Evolutionary conservation across 2,329 filamentous ascomycete genomes (phyloP), one percentile per base, ranked within the genome.

Genomic region (Cladosporium cucumerinum): DNA sequence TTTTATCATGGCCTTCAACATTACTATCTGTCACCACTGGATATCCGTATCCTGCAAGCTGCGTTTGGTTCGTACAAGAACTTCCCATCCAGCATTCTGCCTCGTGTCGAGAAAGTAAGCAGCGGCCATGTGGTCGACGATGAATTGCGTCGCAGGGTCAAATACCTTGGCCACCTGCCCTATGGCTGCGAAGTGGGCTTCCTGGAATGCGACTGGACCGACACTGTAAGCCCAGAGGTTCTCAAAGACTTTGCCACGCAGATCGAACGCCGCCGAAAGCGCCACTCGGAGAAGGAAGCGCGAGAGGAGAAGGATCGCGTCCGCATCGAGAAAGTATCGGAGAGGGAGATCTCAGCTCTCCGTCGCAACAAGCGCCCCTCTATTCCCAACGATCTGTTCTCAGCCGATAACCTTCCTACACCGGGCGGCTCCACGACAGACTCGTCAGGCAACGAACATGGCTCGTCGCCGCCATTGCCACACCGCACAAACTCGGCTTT

Each of bases 161-260:
- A 95, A 75, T 97, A 97, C 69, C 84, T 97, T 3, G 87, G 87
- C 0, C 93, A 97, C 76, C 83, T 97, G 6, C 93, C 93, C 0
- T 88, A 90, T 59, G 93, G 93, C n/a, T 97, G 93, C 75, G 89
- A 96, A 69, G 91, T 97, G 49, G 92, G 85, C 69, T 97, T 97
- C 72, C 78, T 97, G 1, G 93, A 97, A 78, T 97, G 93, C 73
- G 93, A 97, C 76, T 97, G 93, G 93, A 93, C 91, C 3, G 93
- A 96, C 69, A 91, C 95, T 43, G 91, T 97, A 5, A 84, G 87
- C 3, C 83, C 87, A 0, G 89, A 91, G 59, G 85, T 91, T 3
- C 81, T 97, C n/a, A 87, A 87, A 46, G 84, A 84, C 1, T 97
- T 97, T 77, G 82, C 84, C n/a, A 79, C 82, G 0, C 92, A 97